Evolutionary conservation across 306 rosid species (phyloP).

Genomic region (Vigna mungo): DNA sequence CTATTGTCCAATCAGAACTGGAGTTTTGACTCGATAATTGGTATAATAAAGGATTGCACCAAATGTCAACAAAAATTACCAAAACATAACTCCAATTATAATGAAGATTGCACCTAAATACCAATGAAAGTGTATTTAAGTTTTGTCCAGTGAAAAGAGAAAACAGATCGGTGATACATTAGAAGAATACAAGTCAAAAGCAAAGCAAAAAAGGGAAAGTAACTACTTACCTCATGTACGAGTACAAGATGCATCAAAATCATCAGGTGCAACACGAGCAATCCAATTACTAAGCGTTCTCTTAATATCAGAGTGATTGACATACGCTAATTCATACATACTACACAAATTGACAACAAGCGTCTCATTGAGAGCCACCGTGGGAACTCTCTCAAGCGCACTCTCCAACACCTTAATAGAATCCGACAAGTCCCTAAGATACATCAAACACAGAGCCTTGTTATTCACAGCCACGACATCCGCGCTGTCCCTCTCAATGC

Average conservation of each 20-base stretch:
- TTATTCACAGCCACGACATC: constrained; percentile 82
- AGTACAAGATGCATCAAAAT: constrained; percentile 81
- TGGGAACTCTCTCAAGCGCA: constrained; percentile 91
- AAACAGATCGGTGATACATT: constrained; percentile 39
- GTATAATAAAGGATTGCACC: not conserved
- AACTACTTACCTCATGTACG: constrained; percentile 76
- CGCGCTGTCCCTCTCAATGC: constrained; percentile 76
- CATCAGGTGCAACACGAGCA: constrained; percentile 95
- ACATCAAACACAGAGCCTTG: constrained; percentile 94
- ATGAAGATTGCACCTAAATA: not conserved
- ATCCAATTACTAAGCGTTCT: constrained; percentile 93
- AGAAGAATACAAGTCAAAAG: constrained; percentile 24
- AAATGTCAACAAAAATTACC: not conserved
- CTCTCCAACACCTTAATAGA: constrained; percentile 88
- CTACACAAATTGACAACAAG: constrained; percentile 89
- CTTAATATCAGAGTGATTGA: constrained; percentile 90
- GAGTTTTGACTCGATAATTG: not conserved
- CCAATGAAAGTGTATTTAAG: not conserved
- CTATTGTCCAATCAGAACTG: not conserved
- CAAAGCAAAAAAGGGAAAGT: not conserved
- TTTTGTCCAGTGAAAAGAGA: not conserved
- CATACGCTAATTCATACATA: constrained; percentile 96
- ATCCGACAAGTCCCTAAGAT: constrained; percentile 88
- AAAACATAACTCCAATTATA: not conserved
- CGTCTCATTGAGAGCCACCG: constrained; percentile 84